phyloP scores from a whole-genome alignment of 225 moss, liverwort and hornwort species.

The Marchantia polymorpha region DNA sequence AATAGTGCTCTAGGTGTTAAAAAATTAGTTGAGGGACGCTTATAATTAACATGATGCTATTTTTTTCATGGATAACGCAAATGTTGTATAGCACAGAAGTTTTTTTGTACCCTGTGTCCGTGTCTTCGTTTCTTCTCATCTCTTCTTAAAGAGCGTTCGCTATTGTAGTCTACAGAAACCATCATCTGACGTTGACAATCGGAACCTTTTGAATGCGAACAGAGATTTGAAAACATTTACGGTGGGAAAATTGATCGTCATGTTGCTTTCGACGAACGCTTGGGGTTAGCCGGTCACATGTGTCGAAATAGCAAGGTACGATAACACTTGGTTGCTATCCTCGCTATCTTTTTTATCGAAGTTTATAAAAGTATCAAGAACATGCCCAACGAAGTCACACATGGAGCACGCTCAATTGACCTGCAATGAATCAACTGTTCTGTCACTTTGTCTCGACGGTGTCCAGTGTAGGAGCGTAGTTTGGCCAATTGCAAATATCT shows the following conservation, averaged over 20 bases:
- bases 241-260: slow-evolving; percentile 84
- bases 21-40: too few relatives aligned
- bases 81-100: not conserved
- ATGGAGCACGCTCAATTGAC: too few relatives aligned
- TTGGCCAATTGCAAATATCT: not conserved
- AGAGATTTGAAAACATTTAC: slow-evolving; percentile 82
- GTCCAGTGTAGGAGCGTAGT: too few relatives aligned
- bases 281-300: slow-evolving; percentile 66
- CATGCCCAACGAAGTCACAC: not conserved
- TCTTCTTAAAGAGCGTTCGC: not conserved
- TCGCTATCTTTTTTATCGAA: not conserved
- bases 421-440: too few relatives aligned
- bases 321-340: not conserved
- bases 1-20: not conserved
- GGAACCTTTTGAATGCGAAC: slow-evolving; percentile 16
- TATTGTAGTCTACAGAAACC: not conserved
- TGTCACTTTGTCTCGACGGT: too few relatives aligned
- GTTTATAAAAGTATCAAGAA: not conserved
- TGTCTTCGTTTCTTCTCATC: not conserved
- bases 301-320: slow-evolving; percentile 77
- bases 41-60: too few relatives aligned
- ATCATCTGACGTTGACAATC: not conserved
- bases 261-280: slow-evolving; percentile 69
- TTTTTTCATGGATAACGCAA: too few relatives aligned
- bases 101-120: not conserved